phyloP scores from a whole-genome alignment of 192 early-diverging fungal genomes.

The Mortierella antarctica region DNA sequence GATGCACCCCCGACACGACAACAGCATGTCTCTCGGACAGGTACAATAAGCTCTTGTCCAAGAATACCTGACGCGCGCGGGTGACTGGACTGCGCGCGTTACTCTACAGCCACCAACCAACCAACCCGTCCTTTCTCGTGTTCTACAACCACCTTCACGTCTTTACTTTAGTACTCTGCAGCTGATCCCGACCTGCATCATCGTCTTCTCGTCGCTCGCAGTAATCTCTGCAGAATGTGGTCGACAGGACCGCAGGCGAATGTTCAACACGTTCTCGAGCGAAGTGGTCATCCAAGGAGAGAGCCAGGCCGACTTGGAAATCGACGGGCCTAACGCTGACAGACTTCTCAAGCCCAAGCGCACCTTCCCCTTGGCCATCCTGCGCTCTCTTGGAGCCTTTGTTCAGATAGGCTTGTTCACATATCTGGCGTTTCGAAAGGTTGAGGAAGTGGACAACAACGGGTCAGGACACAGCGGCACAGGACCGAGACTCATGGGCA shows the following conservation, averaged over 20 bases:
- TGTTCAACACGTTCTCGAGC: slow-evolving; percentile 44
- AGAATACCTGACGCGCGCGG: too few species aligned
- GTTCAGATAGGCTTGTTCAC: slow-evolving; percentile 32
- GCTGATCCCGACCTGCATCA: slow-evolving; percentile 48
- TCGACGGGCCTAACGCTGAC: slow-evolving; percentile 9
- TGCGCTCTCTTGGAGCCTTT: slow-evolving; percentile 41
- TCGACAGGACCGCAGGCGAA: slow-evolving; percentile 40
- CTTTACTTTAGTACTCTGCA: slow-evolving; percentile 24
- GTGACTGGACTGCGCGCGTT: not conserved
- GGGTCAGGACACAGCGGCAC: not conserved
- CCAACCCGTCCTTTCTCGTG: not conserved
- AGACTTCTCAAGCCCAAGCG: slow-evolving; percentile 41
- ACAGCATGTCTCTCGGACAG: slow-evolving; percentile 17
- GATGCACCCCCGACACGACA: slow-evolving; percentile 6
- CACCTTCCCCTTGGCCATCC: slow-evolving; percentile 37
- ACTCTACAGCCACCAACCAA: not conserved
- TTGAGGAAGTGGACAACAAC: slow-evolving; percentile 7
- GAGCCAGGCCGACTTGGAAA: slow-evolving; percentile 28
- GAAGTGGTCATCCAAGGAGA: slow-evolving; percentile 51
- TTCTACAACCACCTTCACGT: not conserved
- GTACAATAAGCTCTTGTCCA: not conserved
- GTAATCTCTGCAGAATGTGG: slow-evolving; percentile 50
- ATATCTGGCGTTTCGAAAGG: slow-evolving; percentile 28
- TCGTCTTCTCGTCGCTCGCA: slow-evolving; percentile 48
- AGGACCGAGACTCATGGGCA: not conserved